Percentiles rank a stretch among this genome's conserved stretches.
These are phyloP conservation scores for Pseudisothecium myosuroides DNA, from an alignment of 225 moss, liverwort and hornwort genomes.

Conservation along the genomic window DNA sequence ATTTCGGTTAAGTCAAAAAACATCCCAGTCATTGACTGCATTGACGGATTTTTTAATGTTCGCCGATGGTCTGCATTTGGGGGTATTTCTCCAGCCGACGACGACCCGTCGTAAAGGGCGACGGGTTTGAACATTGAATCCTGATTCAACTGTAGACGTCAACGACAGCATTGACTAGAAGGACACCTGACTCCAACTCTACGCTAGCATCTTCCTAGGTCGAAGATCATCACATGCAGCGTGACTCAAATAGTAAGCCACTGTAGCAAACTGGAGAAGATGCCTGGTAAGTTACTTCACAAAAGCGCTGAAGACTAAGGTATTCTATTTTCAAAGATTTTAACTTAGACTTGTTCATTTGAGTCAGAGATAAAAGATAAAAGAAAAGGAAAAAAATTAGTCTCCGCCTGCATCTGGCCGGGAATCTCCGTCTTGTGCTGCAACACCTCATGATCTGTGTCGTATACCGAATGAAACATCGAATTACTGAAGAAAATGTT, in stretches of 20 bases:
- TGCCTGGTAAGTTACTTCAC: neutral
- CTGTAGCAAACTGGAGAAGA: neutral
- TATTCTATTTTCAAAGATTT: neutral
- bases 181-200: neutral
- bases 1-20: neutral
- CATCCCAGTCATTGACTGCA: neutral
- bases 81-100: neutral
- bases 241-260: neutral
- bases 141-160: neutral
- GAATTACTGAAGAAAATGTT: neutral
- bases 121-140: neutral
- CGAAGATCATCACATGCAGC: neutral
- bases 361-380: too few species aligned
- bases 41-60: neutral
- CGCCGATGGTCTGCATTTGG: neutral
- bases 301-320: neutral
- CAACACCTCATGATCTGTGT: neutral
- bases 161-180: neutral
- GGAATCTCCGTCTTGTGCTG: neutral
- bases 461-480: neutral
- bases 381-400: neutral
- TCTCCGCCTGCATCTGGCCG: neutral
- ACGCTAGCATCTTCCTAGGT: neutral
- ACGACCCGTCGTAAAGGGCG: slow-evolving; percentile 9
- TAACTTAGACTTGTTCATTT: neutral